Conservation (phyloP, 129 eudicot genomes). For the Rutidosis leptorrhynchoides region DNA sequence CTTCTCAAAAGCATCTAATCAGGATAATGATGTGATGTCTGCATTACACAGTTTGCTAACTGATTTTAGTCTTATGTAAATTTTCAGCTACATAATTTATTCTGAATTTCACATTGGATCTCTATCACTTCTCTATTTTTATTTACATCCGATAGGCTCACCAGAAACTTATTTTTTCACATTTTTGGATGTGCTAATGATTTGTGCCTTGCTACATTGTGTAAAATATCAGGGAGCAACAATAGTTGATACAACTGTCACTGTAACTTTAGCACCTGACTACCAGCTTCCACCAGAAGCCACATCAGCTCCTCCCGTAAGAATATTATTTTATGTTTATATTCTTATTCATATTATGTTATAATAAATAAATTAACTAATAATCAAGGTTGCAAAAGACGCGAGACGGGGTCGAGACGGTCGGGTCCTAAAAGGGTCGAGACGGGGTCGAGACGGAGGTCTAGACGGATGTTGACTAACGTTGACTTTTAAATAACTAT, state of each 20-base stretch:
- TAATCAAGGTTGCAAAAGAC: no score
- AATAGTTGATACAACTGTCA: slow-evolving; percentile 58
- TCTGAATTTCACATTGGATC: background rate
- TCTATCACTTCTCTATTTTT: background rate
- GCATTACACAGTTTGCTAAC: background rate
- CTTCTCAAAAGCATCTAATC: background rate
- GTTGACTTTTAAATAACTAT: no score
- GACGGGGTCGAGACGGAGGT: no score
- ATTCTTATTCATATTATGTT: background rate
- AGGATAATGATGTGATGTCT: background rate
- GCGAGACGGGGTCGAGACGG: no score
- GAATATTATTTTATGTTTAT: slow-evolving; percentile 4
- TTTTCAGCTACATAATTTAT: background rate
- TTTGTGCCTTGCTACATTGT: background rate
- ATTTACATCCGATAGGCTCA: background rate
- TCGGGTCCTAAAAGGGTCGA: no score
- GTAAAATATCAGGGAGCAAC: slow-evolving; percentile 73
- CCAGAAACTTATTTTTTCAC: background rate
- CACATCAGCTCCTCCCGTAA: slow-evolving; percentile 47
- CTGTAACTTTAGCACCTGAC: slow-evolving; percentile 55
- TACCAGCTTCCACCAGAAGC: slow-evolving; percentile 75
- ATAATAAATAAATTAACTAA: no score
- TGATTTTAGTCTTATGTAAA: no score
- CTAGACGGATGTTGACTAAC: no score
- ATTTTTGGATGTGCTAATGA: slow-evolving; percentile 2